Conservation (phyloP, 108 stramenopile species). For the Parietichytrium sp. region DNA sequence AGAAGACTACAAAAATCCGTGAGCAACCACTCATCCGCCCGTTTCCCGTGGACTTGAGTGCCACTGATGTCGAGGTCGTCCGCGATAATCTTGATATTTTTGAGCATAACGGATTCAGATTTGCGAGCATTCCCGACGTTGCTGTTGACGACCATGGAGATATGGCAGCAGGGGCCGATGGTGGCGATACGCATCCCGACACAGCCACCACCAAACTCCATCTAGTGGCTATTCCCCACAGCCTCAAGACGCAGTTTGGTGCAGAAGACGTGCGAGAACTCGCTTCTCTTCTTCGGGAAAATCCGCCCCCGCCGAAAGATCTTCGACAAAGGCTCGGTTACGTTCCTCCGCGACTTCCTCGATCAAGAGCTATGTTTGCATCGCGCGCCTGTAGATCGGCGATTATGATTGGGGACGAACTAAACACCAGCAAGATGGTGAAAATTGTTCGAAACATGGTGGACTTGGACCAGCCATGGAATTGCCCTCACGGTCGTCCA, state of each 20-base stretch:
- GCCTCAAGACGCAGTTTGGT: slow-evolving; percentile 55
- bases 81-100: neutral
- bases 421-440: slow-evolving; percentile 51
- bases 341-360: slow-evolving; percentile 48
- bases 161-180: slow-evolving; percentile 40
- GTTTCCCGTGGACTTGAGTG: neutral
- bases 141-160: slow-evolving; percentile 51
- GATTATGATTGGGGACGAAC: slow-evolving; percentile 62
- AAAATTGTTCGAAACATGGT: slow-evolving; percentile 52
- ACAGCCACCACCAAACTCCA: slow-evolving; percentile 46
- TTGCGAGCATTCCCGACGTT: neutral
- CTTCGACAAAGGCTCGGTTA: neutral
- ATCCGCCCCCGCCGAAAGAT: neutral
- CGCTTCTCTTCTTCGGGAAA: slow-evolving; percentile 23
- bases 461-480: slow-evolving; percentile 67
- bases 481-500: slow-evolving; percentile 68
- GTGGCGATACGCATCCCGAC: no score
- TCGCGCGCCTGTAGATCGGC: slow-evolving; percentile 63
- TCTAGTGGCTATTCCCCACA: slow-evolving; percentile 54
- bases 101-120: neutral
- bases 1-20: slow-evolving; percentile 41
- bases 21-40: slow-evolving; percentile 49
- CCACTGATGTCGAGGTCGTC: neutral
- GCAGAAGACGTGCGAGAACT: slow-evolving; percentile 62
- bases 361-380: slow-evolving; percentile 59